Evolutionary conservation across 2,329 filamentous ascomycete species (phyloP), one percentile per base, ranked within the genome.

Genomic region (Fusarium coffeatum): DNA sequence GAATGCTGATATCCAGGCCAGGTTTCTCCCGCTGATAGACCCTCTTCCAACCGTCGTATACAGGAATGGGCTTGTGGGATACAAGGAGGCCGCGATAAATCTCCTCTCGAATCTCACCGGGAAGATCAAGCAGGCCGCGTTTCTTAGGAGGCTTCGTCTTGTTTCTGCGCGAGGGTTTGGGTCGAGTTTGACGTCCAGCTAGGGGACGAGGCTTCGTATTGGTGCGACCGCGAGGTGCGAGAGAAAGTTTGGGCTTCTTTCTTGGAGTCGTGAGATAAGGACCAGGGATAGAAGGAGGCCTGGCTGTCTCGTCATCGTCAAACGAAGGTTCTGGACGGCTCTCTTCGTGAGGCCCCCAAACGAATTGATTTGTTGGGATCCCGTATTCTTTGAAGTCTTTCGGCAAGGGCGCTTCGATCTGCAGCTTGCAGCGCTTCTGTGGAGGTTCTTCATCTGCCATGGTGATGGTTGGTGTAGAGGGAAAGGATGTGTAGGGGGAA

Each of bases 1-100:
- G 73, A 45, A 88, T 79, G 1, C 63, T 64, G 3, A 78, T 75
- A 11, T 79, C 62, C 1, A 85, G 77, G 1, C 68, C 66, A 2
- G 76, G 68, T 9, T 68, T 72, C 51, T 76, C 66, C 8, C 75
- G 72, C 32, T 73, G 72, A 53, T 76, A 80, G 6, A 81, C 72
- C 3, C 72, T 63, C 22, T 64, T 76, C 81, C 81, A 83, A 15
- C 73, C 72, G 13, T 73, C 69, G 30, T 79, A 76, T 6, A 81
- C 79, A 8, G 71, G 72, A 23, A 83, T 77, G 3, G 78, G 73
- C 10, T 72, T 66, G 9, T 76, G 32, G 3, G 76, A 71, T 4
- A 79, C 68, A 10, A 83, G 76, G 0, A 82, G 68, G 11, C 74
- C 15, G 12, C 73, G 69, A 42, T 77, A 82, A 5, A 83, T 76